Evolutionary conservation across 768 basidiomycete genomes (phyloP), one percentile per base, ranked within the genome.

Genomic region (Trametes elegans): DNA sequence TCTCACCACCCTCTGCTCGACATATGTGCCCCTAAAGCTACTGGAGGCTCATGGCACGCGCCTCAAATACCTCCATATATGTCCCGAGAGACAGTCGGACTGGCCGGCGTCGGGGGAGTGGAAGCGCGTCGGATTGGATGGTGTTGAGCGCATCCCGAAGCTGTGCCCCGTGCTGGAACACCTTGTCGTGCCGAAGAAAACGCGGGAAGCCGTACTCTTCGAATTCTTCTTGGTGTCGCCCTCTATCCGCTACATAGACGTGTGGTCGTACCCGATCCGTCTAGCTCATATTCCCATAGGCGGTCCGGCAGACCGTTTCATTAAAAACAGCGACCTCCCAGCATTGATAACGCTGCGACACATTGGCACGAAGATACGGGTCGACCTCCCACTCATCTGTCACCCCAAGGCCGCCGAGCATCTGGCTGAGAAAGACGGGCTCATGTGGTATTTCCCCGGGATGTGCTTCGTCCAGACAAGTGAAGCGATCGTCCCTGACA

Each of bases 31-130:
- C n/a, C 13, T 9, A 18, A 27, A 16, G 34, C 34, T 56, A 2
- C 27, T 56, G 14, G 26, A 19, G 9, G 18, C 32, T 18, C 55
- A 56, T 21, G 55, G 55, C 24, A n/a, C n/a, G 5, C 41, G 26
- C 34, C 48, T 56, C 13, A 21, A 9, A 5, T 50, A 56, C 42
- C 27, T 56, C 18, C 23, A 56, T 27, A 23, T 56, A n/a, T 44
- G 14, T 24, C 55, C 41, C 14, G 8, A 32, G 32, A 39, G 14
- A 35, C 21, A 2, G n/a, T n/a, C n/a, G n/a, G n/a, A n/a, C n/a
- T n/a, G n/a, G n/a, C n/a, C n/a, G n/a, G n/a, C n/a, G n/a, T n/a
- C n/a, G n/a, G n/a, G n/a, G n/a, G n/a, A n/a, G n/a, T n/a, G n/a
- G n/a, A n/a, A n/a, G n/a, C n/a, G n/a, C n/a, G n/a, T n/a, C n/a